A percentile compares a stretch with the other conserved stretches of the same genome.
Evolutionary conservation across 2,329 filamentous ascomycete genomes (phyloP).

Genomic region (Alternaria incomplexa): DNA sequence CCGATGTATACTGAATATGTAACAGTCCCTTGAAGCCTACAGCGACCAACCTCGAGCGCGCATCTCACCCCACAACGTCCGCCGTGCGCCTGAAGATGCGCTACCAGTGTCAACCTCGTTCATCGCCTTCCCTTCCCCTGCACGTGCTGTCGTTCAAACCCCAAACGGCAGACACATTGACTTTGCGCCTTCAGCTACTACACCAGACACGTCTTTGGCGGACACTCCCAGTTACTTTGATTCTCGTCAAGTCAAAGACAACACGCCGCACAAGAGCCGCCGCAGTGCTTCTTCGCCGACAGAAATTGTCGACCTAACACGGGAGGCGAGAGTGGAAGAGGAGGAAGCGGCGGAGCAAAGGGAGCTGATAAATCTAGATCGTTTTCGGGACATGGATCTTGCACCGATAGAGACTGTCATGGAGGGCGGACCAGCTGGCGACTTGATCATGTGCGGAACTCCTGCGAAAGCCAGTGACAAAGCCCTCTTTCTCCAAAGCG

Average conservation of each 20-base stretch:
- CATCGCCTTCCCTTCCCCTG: neutral
- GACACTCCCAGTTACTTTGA: slow-evolving; percentile 28
- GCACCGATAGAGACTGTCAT: slow-evolving; percentile 28
- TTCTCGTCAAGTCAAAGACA: slow-evolving; percentile 17
- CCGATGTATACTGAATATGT: neutral
- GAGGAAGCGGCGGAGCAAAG: slow-evolving; percentile 8
- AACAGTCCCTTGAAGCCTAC: neutral
- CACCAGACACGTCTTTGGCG: slow-evolving; percentile 21
- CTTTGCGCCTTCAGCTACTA: slow-evolving; percentile 2
- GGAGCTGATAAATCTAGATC: slow-evolving; percentile 7
- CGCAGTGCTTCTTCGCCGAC: slow-evolving; percentile 29
- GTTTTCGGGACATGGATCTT: slow-evolving; percentile 29
- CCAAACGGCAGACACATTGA: slow-evolving; percentile 10
- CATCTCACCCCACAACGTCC: neutral
- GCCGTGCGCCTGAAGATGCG: neutral
- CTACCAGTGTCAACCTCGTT: neutral
- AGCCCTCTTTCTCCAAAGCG: neutral
- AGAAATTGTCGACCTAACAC: slow-evolving; percentile 24
- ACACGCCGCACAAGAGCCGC: slow-evolving; percentile 17
- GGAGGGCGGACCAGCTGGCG: slow-evolving; percentile 14
- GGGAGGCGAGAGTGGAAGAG: slow-evolving; percentile 13
- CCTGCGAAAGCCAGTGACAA: neutral
- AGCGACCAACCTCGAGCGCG: neutral
- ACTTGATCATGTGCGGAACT: slow-evolving; percentile 21
- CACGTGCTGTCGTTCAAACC: neutral